Evolutionary conservation across 73 alveolate species (phyloP), one percentile per base, ranked within the genome.

Genomic region (Loxodes magnus): DNA sequence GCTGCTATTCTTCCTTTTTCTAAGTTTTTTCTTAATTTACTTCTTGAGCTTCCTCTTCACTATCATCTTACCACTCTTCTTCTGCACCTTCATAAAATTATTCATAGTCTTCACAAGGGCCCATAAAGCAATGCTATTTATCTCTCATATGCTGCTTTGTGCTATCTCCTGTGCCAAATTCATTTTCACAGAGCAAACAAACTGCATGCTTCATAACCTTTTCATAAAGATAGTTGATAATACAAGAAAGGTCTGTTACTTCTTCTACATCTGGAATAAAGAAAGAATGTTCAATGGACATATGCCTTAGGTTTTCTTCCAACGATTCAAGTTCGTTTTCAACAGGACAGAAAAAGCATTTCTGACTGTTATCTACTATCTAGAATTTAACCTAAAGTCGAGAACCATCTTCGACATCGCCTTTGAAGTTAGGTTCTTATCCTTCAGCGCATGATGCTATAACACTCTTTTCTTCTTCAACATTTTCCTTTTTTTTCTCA

Each of bases 141-240:
- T 66, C 82, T 28, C 37, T 36, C 90, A 77, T 77, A 36, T 77
- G 90, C 62, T 77, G 44, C 60, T 77, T 58, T 35, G 52, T 21
- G 9, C 17, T 16, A 24, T 25, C 22, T 10, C 53, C 56, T 24
- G 51, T 43, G 7, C 41, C 21, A 53, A 24, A 53, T n/a, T 27
- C 15, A 37, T 59, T 69, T 41, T 61, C 53, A 48, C 90, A 77
- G 15, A 28, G 26, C 24, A 77, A 22, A 36, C 90, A 77, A 42
- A 64, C 14, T 53, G 12, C 35, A 2, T 57, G 72, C 4, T 43
- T 35, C 16, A 67, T 74, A 9, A 63, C 46, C 19, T 67, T 69
- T 36, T 69, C 80, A 7, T 75, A 68, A 3, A 77, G 16, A 35
- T 70, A 77, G 5, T 39, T 54, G 7, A 77, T 27, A 46, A 77